Conservation (phyloP, 768 basidiomycete genomes). For the Pleurotus tuber-regium region DNA sequence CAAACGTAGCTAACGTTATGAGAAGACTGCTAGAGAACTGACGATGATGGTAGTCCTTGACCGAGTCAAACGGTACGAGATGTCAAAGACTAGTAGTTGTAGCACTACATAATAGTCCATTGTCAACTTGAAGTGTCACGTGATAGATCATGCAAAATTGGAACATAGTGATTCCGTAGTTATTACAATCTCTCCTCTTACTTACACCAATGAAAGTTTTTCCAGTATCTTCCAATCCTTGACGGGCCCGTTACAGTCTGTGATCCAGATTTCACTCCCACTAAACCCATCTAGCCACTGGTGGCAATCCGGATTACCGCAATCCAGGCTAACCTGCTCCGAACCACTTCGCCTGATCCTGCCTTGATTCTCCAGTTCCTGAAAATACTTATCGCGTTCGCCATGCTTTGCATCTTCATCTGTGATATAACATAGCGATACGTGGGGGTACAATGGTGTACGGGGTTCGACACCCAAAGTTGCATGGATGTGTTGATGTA, state of each 20-base stretch:
- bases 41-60: no score
- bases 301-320: constrained; percentile 22
- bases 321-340: constrained; percentile 29
- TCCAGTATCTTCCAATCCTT: constrained; percentile 53
- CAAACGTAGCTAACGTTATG: no score
- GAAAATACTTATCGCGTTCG: constrained; percentile 48
- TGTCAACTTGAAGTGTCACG: no score
- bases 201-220: constrained; percentile 24
- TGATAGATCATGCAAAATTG: no score
- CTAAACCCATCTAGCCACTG: constrained; percentile 41
- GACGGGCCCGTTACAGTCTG: constrained; percentile 58
- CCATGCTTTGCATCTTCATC: constrained; percentile 55
- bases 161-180: neutral
- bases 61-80: no score
- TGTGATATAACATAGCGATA: constrained; percentile 72
- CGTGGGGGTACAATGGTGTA: constrained; percentile 65
- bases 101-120: no score
- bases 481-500: constrained; percentile 49
- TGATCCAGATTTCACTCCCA: constrained; percentile 55
- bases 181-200: neutral
- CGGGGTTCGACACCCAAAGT: constrained; percentile 34
- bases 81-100: no score
- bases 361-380: constrained; percentile 36
- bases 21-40: no score
- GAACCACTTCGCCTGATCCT: constrained; percentile 23